Conservation (phyloP, 1,284 basidiomycete genomes). For the Moniliophthora roreri region DNA sequence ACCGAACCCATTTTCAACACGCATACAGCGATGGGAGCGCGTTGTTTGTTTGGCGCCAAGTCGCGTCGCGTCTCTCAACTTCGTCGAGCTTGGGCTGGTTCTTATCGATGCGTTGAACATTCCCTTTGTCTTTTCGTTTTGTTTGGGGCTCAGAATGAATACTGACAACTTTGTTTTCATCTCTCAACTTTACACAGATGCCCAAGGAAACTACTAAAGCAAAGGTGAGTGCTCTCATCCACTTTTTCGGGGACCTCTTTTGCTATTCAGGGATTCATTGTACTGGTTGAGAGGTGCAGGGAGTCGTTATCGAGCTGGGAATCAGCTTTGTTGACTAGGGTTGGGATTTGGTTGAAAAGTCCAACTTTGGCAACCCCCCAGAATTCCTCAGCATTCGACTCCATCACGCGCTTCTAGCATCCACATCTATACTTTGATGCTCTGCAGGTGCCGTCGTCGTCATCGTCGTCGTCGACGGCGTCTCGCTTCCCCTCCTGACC, state of each 20-base stretch:
- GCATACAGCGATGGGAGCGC: constrained; percentile 16
- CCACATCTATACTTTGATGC: neutral
- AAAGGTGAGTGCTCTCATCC: constrained; percentile 52
- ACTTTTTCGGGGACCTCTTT: constrained; percentile 17
- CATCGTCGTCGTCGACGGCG: neutral
- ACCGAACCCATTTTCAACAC: constrained; percentile 2
- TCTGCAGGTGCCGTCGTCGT: neutral
- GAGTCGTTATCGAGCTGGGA: constrained; percentile 5
- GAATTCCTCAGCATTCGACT: neutral
- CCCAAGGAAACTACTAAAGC: constrained; percentile 78
- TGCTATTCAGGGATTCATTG: constrained; percentile 14
- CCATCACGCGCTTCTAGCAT: neutral
- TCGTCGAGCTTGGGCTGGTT: constrained; percentile 3
- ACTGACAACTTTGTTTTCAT: constrained; percentile 18
- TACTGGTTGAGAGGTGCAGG: constrained; percentile 7
- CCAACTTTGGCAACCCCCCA: too few relatives aligned
- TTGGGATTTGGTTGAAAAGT: neutral
- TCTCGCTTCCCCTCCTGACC: too few relatives aligned
- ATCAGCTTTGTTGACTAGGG: constrained; percentile 3
- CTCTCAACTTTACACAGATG: constrained; percentile 53
- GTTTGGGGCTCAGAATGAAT: constrained; percentile 9
- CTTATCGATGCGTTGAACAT: constrained; percentile 5
- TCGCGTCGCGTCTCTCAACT: constrained; percentile 20
- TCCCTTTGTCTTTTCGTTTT: constrained; percentile 4
- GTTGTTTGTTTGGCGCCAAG: constrained; percentile 27